Base-by-base conservation (phyloP, 345 rosid genomes). In the Pistacia vera region DNA sequence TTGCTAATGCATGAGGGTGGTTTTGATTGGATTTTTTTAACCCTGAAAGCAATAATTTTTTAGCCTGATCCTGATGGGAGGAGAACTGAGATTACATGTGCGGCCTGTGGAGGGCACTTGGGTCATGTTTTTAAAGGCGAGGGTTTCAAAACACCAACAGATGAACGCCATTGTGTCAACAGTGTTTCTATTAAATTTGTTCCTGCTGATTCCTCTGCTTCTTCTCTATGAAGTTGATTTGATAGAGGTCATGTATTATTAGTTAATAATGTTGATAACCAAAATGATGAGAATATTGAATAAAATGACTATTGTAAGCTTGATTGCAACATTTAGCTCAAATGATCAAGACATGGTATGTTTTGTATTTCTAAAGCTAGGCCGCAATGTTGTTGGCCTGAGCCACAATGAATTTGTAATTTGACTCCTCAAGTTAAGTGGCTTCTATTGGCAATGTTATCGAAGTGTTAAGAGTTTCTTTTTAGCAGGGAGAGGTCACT, bases 41-140 rank as follows among this genome's bases (percentile, higher is more conserved):
- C 12, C 12, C 22, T 57, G 75, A 41, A 22, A 35, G 3, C 28
- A 11, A 54, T n/a, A 33, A 14, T 25, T 72, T 69, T 81, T 71
- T 90, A 92, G 97, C 88, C 91, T 25, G 92, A 92, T 73, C 89
- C 91, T n/a, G 94, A 92, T 77, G 94, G 92, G 46, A 79, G 79
- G 84, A 85, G 94, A 75, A 85, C 81, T 9, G 92, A 90, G 83
- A 90, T 92, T 16, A 90, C 94, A 10, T 92, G 94, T 57, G 87
- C 92, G 2, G 94, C 94, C 54, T 92, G 94, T 38, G 91, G 92
- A 22, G 97, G 94, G 14, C 97, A 92, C 79, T 64, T 92, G 73
- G 94, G 94, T 9, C 97, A 90, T 78, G 97, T 92, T 17, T 92
- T 92, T 65, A 92, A 92, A 81, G 94, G 94, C 18, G 97, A 92